phyloP scores from a whole-genome alignment of 225 moss, liverwort and hornwort genomes.

The Climacium dendroides region DNA sequence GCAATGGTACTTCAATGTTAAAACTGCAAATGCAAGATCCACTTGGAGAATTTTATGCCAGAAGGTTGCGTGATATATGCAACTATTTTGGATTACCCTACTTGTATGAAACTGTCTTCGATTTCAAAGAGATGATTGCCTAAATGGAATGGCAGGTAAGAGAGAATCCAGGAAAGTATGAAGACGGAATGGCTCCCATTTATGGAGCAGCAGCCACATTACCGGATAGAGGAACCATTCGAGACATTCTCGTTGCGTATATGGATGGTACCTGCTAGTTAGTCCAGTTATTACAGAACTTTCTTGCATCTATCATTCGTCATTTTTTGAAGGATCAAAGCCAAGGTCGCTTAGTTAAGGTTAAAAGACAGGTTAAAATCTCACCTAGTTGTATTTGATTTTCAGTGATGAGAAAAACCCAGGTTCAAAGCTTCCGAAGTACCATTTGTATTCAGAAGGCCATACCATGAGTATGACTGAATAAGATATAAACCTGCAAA shows the following conservation, averaged over 20 bases:
- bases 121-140: background rate
- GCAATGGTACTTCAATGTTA: background rate
- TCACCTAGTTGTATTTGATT: background rate
- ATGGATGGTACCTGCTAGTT: conserved; percentile 88
- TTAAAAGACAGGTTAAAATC: background rate
- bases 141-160: conserved; percentile 35
- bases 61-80: background rate
- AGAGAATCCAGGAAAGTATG: conserved; percentile 68
- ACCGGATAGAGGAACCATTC: conserved; percentile 86
- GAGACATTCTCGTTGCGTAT: conserved; percentile 79
- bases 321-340: background rate
- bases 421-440: background rate
- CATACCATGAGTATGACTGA: background rate
- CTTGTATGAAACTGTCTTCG: background rate
- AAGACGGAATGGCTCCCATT: conserved; percentile 98
- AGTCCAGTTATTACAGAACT: background rate
- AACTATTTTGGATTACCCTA: background rate
- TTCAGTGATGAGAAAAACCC: background rate
- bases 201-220: conserved; percentile 93
- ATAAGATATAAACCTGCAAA: background rate
- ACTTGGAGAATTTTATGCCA: background rate
- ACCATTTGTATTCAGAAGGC: background rate
- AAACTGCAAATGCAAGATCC: background rate
- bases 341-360: background rate
- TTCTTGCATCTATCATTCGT: background rate